phyloP scores from a whole-genome alignment of 768 basidiomycete species.

The Mycena olivaceomarginata region DNA sequence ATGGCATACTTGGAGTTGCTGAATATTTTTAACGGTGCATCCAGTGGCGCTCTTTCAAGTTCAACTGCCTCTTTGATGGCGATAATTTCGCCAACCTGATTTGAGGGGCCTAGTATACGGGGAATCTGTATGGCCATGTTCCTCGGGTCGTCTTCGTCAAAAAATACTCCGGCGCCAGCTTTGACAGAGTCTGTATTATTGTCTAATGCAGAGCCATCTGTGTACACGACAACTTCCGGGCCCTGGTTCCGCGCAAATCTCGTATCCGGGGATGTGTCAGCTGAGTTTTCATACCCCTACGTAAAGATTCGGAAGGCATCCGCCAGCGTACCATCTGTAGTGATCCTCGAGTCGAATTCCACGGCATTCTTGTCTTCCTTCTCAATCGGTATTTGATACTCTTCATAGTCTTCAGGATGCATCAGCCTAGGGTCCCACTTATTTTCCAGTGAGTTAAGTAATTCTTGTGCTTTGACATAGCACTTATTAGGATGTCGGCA shows the following conservation, averaged over 20 bases:
- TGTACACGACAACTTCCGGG: constrained; percentile 1
- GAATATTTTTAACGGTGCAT: not conserved
- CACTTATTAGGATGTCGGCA: not conserved
- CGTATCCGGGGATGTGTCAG: not conserved
- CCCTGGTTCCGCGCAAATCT: not conserved
- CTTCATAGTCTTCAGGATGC: constrained; percentile 2
- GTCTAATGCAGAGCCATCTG: constrained; percentile 27
- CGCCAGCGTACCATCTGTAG: not conserved
- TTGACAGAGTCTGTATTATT: not conserved
- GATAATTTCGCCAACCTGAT: constrained; percentile 17
- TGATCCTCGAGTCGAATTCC: not conserved
- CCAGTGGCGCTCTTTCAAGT: too few species aligned
- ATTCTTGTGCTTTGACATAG: not conserved
- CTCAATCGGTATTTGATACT: not conserved
- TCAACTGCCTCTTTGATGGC: constrained; percentile 15
- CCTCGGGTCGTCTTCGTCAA: constrained; percentile 19
- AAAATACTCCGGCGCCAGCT: constrained; percentile 30
- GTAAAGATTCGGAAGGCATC: not conserved
- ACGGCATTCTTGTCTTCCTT: not conserved
- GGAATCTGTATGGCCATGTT: constrained; percentile 20
- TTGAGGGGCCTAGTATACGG: not conserved
- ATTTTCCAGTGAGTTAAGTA: not conserved
- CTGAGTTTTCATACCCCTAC: not conserved
- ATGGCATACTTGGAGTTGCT: constrained; percentile 22
- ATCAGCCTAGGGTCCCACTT: not conserved